These are phyloP conservation scores for Penicillium psychrofluorescens DNA, from an alignment of 495 filamentous ascomycete species.

Conservation along the genomic window DNA sequence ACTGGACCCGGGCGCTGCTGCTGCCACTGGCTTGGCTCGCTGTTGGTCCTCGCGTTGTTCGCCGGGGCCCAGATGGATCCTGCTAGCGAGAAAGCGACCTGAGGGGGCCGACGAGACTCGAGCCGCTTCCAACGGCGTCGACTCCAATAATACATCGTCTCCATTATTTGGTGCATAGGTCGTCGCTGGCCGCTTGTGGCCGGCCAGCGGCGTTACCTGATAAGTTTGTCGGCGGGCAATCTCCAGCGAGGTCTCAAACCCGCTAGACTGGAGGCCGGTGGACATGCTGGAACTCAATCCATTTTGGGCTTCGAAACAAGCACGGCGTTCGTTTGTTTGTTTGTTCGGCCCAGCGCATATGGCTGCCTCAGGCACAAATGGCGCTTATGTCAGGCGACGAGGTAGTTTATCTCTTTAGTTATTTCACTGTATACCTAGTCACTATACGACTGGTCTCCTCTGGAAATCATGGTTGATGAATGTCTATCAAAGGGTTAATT, in stretches of 20 bases:
- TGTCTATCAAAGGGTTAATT: too few species aligned
- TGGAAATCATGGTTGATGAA: too few species aligned
- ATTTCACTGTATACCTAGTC: too few species aligned
- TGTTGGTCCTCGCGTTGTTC: constrained; percentile 32
- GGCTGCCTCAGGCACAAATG: too few species aligned
- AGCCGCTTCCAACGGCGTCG: constrained; percentile 17
- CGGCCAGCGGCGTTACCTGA: constrained; percentile 30
- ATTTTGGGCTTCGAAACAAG: too few species aligned
- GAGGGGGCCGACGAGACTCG: constrained; percentile 14
- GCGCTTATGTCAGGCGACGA: too few species aligned
- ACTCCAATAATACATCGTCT: constrained; percentile 6
- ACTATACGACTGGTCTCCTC: too few species aligned
- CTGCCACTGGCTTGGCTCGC: constrained; percentile 27
- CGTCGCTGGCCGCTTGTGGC: constrained; percentile 31
- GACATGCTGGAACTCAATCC: constrained; percentile 14
- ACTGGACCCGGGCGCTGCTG: constrained; percentile 42
- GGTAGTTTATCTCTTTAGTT: too few species aligned
- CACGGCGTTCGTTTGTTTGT: too few species aligned
- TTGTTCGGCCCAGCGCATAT: too few species aligned
- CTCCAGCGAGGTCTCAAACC: constrained; percentile 43
- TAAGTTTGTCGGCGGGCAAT: constrained; percentile 31
- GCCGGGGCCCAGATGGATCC: constrained; percentile 24
- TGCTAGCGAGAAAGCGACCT: constrained; percentile 31
- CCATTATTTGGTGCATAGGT: constrained; percentile 6
- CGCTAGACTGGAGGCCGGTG: constrained; percentile 24